These are phyloP conservation scores for Chytriomyces sp. DNA, from an alignment of 192 early-diverging fungal species.

Conservation along the genomic window DNA sequence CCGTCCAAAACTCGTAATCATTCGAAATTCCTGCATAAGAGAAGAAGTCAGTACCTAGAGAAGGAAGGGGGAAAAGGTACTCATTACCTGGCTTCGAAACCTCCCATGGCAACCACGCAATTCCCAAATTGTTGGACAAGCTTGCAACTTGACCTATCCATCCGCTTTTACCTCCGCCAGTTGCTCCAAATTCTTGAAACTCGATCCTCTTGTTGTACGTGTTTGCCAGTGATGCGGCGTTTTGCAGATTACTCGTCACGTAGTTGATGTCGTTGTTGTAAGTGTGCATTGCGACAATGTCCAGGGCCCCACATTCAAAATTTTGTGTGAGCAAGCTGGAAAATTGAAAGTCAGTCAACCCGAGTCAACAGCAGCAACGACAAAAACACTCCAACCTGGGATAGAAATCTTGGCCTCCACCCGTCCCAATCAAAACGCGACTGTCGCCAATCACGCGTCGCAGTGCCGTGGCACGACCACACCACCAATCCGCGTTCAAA, in stretches of 20 bases:
- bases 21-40: not conserved
- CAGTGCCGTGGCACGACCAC: constrained; percentile 31
- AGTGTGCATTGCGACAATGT: constrained; percentile 31
- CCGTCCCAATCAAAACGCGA: constrained; percentile 21
- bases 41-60: no score
- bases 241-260: constrained; percentile 8
- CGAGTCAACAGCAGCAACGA: not conserved
- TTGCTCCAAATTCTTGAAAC: constrained; percentile 27
- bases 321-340: constrained; percentile 12
- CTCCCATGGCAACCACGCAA: constrained; percentile 36
- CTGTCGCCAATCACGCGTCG: not conserved
- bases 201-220: not conserved
- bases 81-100: not conserved
- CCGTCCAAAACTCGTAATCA: constrained; percentile 40
- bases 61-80: no score
- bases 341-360: not conserved
- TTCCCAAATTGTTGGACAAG: constrained; percentile 12
- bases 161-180: not conserved
- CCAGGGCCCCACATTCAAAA: constrained; percentile 20
- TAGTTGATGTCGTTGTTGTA: constrained; percentile 6
- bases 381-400: not conserved
- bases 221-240: not conserved
- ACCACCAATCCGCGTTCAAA: constrained; percentile 37
- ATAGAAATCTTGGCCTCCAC: constrained; percentile 34
- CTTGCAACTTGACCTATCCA: constrained; percentile 20